Base-by-base conservation (phyloP, 1,284 basidiomycete genomes). In the Pascua sp. region DNA sequence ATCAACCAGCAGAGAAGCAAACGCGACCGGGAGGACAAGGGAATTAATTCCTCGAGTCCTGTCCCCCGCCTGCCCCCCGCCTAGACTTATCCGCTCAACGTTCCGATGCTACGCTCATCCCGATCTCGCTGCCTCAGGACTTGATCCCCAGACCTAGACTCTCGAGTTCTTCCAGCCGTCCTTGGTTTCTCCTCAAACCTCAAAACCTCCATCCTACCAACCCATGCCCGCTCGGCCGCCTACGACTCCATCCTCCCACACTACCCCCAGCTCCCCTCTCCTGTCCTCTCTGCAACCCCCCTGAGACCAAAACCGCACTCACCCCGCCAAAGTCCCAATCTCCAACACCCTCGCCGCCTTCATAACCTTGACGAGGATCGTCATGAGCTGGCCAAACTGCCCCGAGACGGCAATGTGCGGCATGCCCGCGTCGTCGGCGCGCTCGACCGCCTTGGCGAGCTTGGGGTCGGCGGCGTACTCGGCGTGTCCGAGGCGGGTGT, bases 251-350 rank as follows among this genome's bases (percentile, higher is more conserved):
- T 32, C 24, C 24, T n/a, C n/a, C n/a, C n/a, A n/a, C n/a, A n/a
- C n/a, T n/a, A n/a, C n/a, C 24, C 4, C 24, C 24, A 32, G 24
- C 24, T 32, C 24, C 24, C 24, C 24, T 32, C 24, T 7, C 24
- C n/a, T n/a, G n/a, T n/a, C n/a, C n/a, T n/a, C n/a, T n/a, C n/a
- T n/a, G n/a, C n/a, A n/a, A n/a, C n/a, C n/a, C n/a, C n/a, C n/a
- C n/a, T n/a, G n/a, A n/a, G n/a, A n/a, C n/a, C n/a, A 9, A 36
- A 47, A 15, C n/a, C n/a, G 36, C 12, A 62, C 70, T 67, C 59
- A 74, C 67, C 73, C 73, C 13, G 61, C 65, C 12, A 73, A 47
- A 8, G 73, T 76, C 5, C 73, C 73, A 44, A 76, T 69, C 51
- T 75, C 74, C 11, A 76, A 43, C 10, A 76, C 62, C 40, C 64